Conservation (phyloP, 257 asterid species). For the Lavandula angustifolia region DNA sequence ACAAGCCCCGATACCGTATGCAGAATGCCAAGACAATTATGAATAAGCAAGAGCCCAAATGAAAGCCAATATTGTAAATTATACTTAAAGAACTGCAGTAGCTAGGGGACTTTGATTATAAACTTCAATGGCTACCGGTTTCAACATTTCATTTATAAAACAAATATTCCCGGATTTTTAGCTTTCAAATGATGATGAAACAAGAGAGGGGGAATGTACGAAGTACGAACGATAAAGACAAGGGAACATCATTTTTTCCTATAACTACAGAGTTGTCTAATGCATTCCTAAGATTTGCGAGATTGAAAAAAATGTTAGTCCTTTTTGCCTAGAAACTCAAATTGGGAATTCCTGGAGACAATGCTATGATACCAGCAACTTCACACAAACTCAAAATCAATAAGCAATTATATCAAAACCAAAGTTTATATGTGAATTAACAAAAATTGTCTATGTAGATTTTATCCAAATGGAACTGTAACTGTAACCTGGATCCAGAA, state of each 20-base stretch:
- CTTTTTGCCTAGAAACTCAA: not conserved
- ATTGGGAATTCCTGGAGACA: not conserved
- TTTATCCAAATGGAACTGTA: not conserved
- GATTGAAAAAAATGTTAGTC: not conserved
- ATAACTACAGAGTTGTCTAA: too few relatives aligned
- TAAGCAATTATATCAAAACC: too few relatives aligned
- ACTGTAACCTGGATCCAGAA: too few relatives aligned
- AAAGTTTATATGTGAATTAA: not conserved
- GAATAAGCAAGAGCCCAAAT: not conserved
- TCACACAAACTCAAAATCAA: too few relatives aligned
- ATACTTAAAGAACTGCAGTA: not conserved
- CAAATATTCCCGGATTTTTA: not conserved
- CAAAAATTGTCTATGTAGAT: not conserved
- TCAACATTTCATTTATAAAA: not conserved
- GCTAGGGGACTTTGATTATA: not conserved
- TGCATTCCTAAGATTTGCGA: too few relatives aligned
- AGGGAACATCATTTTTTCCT: too few relatives aligned
- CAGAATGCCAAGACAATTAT: not conserved
- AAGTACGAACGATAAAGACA: too few relatives aligned
- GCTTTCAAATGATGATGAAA: not conserved
- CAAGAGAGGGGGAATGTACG: not conserved
- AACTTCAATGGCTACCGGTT: not conserved
- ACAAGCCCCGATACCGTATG: slow-evolving; percentile 5
- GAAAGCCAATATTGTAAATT: not conserved
- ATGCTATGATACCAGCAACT: not conserved